Percentiles rank a stretch among this genome's conserved stretches.
These are phyloP conservation scores for Leccinum angustisporum DNA, from an alignment of 1,284 basidiomycete genomes.

Conservation along the genomic window DNA sequence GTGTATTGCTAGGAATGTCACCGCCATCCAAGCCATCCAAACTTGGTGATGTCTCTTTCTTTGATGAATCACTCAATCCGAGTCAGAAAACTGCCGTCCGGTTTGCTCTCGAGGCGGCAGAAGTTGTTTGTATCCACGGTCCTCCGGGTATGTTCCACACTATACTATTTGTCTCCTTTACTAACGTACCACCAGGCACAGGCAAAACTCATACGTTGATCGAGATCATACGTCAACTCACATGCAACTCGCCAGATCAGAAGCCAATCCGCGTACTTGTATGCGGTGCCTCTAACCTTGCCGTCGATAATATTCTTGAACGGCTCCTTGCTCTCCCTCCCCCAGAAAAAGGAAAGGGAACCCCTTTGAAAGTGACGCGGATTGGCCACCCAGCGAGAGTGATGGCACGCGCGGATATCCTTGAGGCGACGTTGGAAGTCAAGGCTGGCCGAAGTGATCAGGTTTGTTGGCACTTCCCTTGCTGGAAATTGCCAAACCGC, in stretches of 20 bases:
- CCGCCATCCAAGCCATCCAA: slow-evolving; percentile 35
- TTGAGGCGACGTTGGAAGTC: slow-evolving; percentile 85
- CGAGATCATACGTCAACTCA: slow-evolving; percentile 85
- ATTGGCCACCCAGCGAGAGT: slow-evolving; percentile 94
- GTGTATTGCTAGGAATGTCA: slow-evolving; percentile 67
- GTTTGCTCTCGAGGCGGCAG: slow-evolving; percentile 69
- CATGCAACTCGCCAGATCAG: slow-evolving; percentile 44
- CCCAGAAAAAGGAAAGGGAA: slow-evolving; percentile 34
- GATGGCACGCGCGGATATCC: slow-evolving; percentile 66
- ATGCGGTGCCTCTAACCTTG: slow-evolving; percentile 89
- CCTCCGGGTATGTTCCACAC: slow-evolving; percentile 69
- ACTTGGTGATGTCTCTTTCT: slow-evolving; percentile 57
- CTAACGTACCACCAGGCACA: slow-evolving; percentile 51
- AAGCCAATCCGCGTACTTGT: slow-evolving; percentile 67
- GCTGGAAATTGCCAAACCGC: neutral
- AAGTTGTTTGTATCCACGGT: slow-evolving; percentile 94
- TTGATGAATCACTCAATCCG: slow-evolving; percentile 75
- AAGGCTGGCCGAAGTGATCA: slow-evolving; percentile 80
- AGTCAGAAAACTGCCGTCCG: slow-evolving; percentile 83
- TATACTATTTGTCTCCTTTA: neutral
- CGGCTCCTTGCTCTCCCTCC: slow-evolving; percentile 66
- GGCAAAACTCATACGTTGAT: slow-evolving; percentile 93
- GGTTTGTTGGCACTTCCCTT: slow-evolving; percentile 34
- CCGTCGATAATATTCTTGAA: slow-evolving; percentile 89
- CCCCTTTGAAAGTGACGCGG: slow-evolving; percentile 68